Evolutionary conservation across 768 basidiomycete species (phyloP).

Genomic region (Podaxis rugospora): DNA sequence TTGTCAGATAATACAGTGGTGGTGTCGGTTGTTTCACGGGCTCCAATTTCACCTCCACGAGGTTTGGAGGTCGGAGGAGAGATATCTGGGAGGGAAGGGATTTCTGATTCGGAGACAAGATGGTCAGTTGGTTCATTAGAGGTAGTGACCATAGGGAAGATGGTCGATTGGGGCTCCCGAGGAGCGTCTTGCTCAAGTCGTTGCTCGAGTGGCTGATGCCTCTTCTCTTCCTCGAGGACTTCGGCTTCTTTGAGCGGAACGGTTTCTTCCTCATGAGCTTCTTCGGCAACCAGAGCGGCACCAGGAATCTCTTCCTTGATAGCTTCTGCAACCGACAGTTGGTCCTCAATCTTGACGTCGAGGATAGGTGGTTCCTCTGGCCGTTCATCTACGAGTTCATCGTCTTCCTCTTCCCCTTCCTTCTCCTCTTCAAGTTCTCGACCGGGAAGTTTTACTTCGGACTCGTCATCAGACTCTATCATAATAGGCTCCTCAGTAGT

Average conservation of each 20-base stretch:
- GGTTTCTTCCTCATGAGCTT: not conserved
- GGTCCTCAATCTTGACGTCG: conserved; percentile 11
- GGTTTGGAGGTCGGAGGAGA: not conserved
- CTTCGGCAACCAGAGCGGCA: conserved; percentile 8
- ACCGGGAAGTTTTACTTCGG: not conserved
- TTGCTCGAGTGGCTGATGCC: not conserved
- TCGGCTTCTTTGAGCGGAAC: not conserved
- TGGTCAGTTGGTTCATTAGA: not conserved
- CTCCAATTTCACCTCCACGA: not conserved
- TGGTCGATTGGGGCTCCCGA: not conserved
- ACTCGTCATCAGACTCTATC: conserved; percentile 12
- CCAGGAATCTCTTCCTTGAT: conserved; percentile 16
- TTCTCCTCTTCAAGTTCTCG: not conserved
- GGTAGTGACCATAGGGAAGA: not conserved
- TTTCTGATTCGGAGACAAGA: not conserved
- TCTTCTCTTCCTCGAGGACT: no score
- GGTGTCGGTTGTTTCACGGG: not conserved
- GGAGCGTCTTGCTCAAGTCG: not conserved
- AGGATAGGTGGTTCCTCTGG: not conserved
- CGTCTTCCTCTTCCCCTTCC: not conserved
- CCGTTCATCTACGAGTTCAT: not conserved
- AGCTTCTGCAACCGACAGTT: conserved; percentile 14
- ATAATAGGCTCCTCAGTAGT: conserved; percentile 3
- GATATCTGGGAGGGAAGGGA: not conserved
- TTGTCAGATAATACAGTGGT: no score